These are phyloP conservation scores for Psidium guajava DNA, from an alignment of 345 rosid species.

Conservation along the genomic window DNA sequence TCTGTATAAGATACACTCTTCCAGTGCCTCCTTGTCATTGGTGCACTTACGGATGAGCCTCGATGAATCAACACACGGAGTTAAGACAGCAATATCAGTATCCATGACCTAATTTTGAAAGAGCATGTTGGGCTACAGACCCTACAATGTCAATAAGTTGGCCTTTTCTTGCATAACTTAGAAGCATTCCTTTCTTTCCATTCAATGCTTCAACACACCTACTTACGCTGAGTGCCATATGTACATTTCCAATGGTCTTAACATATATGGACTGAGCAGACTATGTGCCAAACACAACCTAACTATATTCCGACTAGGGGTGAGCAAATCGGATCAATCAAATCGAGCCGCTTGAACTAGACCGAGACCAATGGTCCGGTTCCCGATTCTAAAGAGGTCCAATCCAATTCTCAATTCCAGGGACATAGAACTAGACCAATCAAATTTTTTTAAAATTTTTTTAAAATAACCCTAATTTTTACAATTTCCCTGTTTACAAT, in stretches of 20 bases:
- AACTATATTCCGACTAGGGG: no score
- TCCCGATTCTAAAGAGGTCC: no score
- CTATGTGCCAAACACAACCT: neutral
- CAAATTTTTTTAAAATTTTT: no score
- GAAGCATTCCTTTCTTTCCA: neutral
- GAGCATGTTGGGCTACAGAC: neutral
- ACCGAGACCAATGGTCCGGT: no score
- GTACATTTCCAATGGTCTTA: neutral
- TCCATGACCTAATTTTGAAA: neutral
- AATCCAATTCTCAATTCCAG: no score
- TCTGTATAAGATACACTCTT: neutral
- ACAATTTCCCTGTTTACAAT: no score
- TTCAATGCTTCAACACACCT: neutral
- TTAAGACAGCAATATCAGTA: neutral
- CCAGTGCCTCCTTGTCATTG: neutral
- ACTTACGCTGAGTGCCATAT: neutral
- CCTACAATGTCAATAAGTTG: neutral
- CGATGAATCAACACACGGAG: neutral
- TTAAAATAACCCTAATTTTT: no score
- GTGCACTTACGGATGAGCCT: neutral
- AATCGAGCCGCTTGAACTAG: no score
- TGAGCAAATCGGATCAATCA: no score
- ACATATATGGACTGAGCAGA: neutral
- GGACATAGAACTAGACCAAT: no score
- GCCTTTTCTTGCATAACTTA: neutral